Evolutionary conservation across 176 grass and related monocot genomes (phyloP).

Genomic region (Bromus sterilis): DNA sequence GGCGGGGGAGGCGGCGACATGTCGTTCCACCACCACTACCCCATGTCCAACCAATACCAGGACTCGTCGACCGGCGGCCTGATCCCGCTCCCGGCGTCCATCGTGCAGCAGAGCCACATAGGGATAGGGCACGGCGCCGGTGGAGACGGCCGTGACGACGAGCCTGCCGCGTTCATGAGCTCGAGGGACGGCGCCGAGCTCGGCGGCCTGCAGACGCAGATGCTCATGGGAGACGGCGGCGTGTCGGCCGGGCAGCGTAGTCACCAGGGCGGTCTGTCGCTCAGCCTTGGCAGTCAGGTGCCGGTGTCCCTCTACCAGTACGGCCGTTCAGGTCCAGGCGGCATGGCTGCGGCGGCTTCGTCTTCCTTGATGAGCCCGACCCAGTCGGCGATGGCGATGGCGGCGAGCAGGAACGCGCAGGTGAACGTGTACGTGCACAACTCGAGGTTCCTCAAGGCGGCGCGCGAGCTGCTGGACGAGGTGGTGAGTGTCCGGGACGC

Average conservation of each 20-base stretch:
- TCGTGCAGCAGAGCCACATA: constrained; percentile 36
- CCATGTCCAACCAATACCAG: constrained; percentile 35
- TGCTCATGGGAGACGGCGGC: constrained; percentile 48
- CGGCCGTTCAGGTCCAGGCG: constrained; percentile 7
- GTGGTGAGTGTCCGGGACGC: constrained; percentile 64
- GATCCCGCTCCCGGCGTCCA: constrained; percentile 42
- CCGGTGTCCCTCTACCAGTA: constrained; percentile 73
- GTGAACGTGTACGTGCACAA: constrained; percentile 48
- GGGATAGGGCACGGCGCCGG: constrained; percentile 2
- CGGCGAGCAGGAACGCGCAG: constrained; percentile 30
- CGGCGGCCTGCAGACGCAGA: constrained; percentile 53
- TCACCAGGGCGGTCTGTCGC: constrained; percentile 63
- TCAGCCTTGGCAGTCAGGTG: constrained; percentile 76
- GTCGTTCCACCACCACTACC: constrained; percentile 41
- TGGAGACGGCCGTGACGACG: constrained; percentile 28
- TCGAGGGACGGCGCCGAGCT: constrained; percentile 28
- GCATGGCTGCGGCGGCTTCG: constrained; percentile 15
- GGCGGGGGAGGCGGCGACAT: constrained; percentile 19
- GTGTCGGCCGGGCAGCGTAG: constrained; percentile 20
- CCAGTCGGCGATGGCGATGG: constrained; percentile 21
- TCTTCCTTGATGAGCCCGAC: constrained; percentile 29
- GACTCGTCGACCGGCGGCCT: constrained; percentile 42
- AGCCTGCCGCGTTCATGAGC: constrained; percentile 18
- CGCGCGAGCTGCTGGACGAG: constrained; percentile 72
- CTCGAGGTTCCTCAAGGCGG: constrained; percentile 64